phyloP scores from a whole-genome alignment of 1,284 basidiomycete species.

The Austropuccinia psidii region DNA sequence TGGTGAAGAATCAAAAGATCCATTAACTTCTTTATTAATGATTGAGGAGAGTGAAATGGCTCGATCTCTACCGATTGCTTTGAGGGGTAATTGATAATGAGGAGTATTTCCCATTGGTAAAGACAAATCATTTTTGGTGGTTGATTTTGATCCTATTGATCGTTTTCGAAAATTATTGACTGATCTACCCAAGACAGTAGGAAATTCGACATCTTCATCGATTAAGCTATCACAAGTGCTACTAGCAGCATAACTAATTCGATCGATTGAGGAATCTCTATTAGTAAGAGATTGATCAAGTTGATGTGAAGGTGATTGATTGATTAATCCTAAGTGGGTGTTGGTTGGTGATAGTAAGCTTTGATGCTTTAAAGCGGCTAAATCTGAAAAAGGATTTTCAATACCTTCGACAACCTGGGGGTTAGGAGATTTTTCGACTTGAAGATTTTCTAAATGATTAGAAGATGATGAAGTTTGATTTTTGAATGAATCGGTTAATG shows the following conservation, averaged over 20 bases:
- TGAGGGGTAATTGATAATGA: neutral
- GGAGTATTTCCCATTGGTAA: neutral
- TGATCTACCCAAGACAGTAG: neutral
- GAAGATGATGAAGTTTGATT: no score
- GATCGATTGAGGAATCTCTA: neutral
- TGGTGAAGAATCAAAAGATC: neutral
- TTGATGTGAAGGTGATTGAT: no score
- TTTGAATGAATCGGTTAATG: no score
- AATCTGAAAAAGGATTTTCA: no score
- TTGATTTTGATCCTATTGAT: no score
- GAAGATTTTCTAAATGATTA: no score
- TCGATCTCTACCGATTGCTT: neutral
- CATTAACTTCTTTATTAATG: neutral
- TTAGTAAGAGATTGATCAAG: no score
- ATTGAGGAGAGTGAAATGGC: conserved; percentile 7
- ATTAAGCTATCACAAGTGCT: conserved; percentile 11
- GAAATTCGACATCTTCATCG: conserved; percentile 14
- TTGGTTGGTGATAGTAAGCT: no score
- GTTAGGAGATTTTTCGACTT: no score
- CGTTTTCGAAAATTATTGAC: neutral
- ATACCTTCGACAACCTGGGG: no score
- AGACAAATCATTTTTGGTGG: neutral
- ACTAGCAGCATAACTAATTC: neutral
- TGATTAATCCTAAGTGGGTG: no score
- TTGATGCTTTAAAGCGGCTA: no score